Evolutionary conservation across 2,329 filamentous ascomycete genomes (phyloP).

Genomic region (Paramyrothecium sp.): DNA sequence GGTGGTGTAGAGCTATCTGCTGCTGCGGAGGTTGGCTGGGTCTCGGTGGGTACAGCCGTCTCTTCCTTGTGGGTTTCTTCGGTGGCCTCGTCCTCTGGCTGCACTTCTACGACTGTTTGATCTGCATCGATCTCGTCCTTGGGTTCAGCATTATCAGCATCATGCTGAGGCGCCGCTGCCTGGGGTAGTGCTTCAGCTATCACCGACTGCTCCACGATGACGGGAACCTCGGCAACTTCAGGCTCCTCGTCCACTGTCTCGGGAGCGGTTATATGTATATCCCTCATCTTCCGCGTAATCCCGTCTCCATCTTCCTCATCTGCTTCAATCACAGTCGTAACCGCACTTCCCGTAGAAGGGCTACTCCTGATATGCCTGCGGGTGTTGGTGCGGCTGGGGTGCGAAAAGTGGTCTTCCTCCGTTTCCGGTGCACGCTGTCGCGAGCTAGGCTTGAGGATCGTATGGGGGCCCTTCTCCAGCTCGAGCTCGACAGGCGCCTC

Average conservation of each 20-base stretch:
- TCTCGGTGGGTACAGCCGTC: neutral
- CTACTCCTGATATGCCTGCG: constrained; percentile 79
- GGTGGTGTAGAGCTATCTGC: too few species aligned
- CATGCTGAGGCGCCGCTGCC: neutral
- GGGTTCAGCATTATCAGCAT: constrained; percentile 11
- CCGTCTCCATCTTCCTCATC: constrained; percentile 68
- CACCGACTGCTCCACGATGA: constrained; percentile 37
- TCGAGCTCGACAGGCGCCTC: constrained; percentile 52
- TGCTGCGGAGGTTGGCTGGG: too few species aligned
- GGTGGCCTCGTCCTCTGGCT: constrained; percentile 19
- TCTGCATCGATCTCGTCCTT: constrained; percentile 18
- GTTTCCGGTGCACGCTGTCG: constrained; percentile 26
- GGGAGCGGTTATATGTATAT: constrained; percentile 44
- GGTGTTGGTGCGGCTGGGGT: constrained; percentile 66
- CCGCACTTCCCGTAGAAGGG: constrained; percentile 73
- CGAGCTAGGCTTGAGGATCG: constrained; percentile 33
- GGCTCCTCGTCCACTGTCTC: constrained; percentile 59
- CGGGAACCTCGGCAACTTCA: constrained; percentile 37
- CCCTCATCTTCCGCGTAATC: constrained; percentile 43
- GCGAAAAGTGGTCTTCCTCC: constrained; percentile 50
- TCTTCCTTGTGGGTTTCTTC: constrained; percentile 9
- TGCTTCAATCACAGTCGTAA: constrained; percentile 80
- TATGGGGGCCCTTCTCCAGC: constrained; percentile 29
- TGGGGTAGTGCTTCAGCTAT: constrained; percentile 12
- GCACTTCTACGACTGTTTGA: constrained; percentile 19